Percentiles rank a stretch among this genome's conserved stretches.
phyloP scores from a whole-genome alignment of 495 filamentous ascomycete genomes.

The Aspergillus steynii region DNA sequence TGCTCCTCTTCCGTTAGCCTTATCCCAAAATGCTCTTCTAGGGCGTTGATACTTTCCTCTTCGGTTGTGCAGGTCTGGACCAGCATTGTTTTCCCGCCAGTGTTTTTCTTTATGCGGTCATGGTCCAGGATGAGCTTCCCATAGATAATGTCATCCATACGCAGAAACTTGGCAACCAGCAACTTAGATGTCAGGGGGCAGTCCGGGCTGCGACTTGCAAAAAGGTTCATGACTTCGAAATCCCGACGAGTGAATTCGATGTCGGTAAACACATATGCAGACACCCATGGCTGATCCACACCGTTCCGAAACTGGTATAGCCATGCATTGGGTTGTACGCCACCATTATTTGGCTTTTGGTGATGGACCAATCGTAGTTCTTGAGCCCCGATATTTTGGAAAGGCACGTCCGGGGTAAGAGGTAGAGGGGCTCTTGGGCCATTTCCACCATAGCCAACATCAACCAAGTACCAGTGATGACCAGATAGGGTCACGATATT shows the following conservation, averaged over 20 bases:
- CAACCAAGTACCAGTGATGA: not conserved
- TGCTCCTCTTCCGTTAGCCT: constrained; percentile 15
- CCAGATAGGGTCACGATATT: not conserved
- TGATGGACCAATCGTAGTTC: not conserved
- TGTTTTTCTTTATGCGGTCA: not conserved
- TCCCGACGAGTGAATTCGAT: not conserved
- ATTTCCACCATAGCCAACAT: not conserved
- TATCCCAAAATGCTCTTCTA: not conserved
- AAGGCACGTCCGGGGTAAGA: not conserved
- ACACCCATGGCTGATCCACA: not conserved
- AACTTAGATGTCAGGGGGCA: not conserved
- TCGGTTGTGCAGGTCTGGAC: not conserved
- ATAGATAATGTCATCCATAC: not conserved
- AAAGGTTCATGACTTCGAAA: not conserved
- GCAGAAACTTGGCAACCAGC: not conserved
- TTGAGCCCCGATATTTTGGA: not conserved
- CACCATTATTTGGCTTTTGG: not conserved
- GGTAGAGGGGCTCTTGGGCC: not conserved
- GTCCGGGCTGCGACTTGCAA: not conserved
- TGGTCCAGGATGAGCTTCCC: not conserved
- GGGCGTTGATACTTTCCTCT: not conserved
- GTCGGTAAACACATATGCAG: not conserved
- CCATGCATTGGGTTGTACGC: not conserved
- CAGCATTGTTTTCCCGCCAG: not conserved
- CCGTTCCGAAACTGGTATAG: not conserved